phyloP scores from a whole-genome alignment of 2,329 filamentous ascomycete species.

The Colletotrichum sp. region DNA sequence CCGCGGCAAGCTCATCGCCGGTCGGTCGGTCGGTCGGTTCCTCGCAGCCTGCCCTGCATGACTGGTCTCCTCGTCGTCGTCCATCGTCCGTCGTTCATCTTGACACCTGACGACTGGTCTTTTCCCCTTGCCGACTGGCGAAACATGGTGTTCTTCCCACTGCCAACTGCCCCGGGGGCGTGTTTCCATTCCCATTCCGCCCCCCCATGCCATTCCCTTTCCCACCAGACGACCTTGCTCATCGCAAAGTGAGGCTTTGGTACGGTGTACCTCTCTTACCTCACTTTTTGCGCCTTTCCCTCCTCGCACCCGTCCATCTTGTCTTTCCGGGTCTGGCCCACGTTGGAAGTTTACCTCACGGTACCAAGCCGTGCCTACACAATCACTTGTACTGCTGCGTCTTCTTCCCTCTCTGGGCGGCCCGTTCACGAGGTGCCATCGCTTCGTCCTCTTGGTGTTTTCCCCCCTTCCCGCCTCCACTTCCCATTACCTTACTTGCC shows the following conservation, averaged over 20 bases:
- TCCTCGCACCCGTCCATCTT: constrained; percentile 10
- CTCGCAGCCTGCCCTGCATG: constrained; percentile 1
- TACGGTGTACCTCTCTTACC: neutral
- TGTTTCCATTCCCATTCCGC: constrained; percentile 12
- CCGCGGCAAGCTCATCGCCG: neutral
- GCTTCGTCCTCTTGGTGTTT: constrained; percentile 21
- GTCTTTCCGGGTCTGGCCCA: constrained; percentile 15
- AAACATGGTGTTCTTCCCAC: neutral
- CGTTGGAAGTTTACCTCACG: constrained; percentile 12
- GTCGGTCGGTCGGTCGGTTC: neutral
- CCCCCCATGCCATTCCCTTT: neutral
- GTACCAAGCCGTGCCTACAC: neutral
- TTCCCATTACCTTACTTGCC: constrained; percentile 3
- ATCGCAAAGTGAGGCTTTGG: neutral
- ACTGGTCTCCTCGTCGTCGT: neutral
- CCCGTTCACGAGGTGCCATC: constrained; percentile 12
- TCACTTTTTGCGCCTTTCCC: constrained; percentile 7
- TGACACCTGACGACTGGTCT: constrained; percentile 11
- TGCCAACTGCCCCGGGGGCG: neutral
- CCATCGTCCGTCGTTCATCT: neutral
- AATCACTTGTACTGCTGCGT: neutral
- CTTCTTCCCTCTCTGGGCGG: constrained; percentile 2
- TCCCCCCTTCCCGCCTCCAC: constrained; percentile 15
- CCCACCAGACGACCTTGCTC: neutral
- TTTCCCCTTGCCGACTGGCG: constrained; percentile 8